A percentile compares a stretch with the other conserved stretches of the same genome.
Evolutionary conservation across 345 rosid species (phyloP).

Genomic region (Salix arbutifolia): DNA sequence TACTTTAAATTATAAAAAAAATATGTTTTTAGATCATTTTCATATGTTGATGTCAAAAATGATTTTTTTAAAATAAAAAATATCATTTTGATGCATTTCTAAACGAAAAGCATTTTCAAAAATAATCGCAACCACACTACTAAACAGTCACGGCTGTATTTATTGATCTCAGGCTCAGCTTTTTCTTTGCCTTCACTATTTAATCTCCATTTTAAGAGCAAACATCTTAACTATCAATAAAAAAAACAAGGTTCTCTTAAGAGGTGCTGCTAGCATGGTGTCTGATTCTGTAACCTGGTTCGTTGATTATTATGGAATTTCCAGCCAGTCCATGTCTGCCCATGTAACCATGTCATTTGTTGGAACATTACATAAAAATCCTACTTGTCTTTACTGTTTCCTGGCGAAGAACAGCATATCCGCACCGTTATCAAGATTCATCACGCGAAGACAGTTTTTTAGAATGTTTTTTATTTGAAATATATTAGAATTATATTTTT

Average conservation of each 20-base stretch:
- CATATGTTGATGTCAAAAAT: too few relatives aligned
- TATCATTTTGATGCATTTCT: too few relatives aligned
- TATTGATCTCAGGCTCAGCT: background rate
- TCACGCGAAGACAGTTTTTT: background rate
- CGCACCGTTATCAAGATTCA: background rate
- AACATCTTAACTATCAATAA: background rate
- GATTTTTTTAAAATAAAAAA: too few relatives aligned
- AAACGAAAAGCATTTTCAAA: too few relatives aligned
- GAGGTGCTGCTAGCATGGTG: background rate
- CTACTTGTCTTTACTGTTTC: constrained; percentile 7
- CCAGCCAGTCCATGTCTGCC: constrained; percentile 6
- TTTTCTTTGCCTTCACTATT: background rate
- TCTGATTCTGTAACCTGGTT: constrained; percentile 12
- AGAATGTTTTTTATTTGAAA: too few relatives aligned
- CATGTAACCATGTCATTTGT: background rate
- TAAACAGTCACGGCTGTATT: background rate
- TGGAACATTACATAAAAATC: background rate
- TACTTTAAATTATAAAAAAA: too few relatives aligned
- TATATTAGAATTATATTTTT: too few relatives aligned
- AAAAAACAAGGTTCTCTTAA: background rate
- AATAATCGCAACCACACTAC: too few relatives aligned
- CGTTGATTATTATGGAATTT: constrained; percentile 6
- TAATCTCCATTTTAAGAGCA: background rate
- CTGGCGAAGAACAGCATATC: constrained; percentile 5
- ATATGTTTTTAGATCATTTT: too few relatives aligned